These are phyloP conservation scores for Cotoneaster glaucophyllus DNA, from an alignment of 306 rosid species.

Conservation along the genomic window DNA sequence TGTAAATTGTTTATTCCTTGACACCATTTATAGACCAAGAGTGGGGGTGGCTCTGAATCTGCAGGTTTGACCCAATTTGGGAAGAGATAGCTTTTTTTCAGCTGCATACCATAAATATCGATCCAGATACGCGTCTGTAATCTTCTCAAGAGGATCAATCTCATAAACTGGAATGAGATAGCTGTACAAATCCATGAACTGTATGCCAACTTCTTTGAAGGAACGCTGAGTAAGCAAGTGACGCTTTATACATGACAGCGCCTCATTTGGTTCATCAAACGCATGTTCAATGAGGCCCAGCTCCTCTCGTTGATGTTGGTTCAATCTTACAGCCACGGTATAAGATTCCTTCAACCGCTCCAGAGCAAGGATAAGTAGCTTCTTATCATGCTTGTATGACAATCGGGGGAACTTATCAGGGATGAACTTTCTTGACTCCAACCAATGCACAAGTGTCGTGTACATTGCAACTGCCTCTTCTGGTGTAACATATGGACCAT, in stretches of 20 bases:
- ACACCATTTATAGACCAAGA: slow-evolving; percentile 98
- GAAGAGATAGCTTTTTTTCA: slow-evolving; percentile 93
- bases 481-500: slow-evolving; percentile 96
- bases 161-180: slow-evolving; percentile 96
- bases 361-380: slow-evolving; percentile 87
- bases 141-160: slow-evolving; percentile 98
- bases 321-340: slow-evolving; percentile 92
- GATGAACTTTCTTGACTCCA: slow-evolving; percentile 96
- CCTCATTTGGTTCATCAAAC: slow-evolving; percentile 97
- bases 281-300: slow-evolving; percentile 98
- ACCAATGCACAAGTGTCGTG: slow-evolving; percentile 94
- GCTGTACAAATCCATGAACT: slow-evolving; percentile 97
- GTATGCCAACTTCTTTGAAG: slow-evolving; percentile 99
- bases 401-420: slow-evolving; percentile 95
- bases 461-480: slow-evolving; percentile 99
- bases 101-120: slow-evolving; percentile 98
- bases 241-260: slow-evolving; percentile 87
- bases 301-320: slow-evolving; percentile 95
- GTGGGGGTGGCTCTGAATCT: slow-evolving; percentile 99
- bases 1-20: slow-evolving; percentile 97
- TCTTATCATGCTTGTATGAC: slow-evolving; percentile 96
- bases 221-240: slow-evolving; percentile 97
- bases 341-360: slow-evolving; percentile 98
- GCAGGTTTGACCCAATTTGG: slow-evolving; percentile 99
- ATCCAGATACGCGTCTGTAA: slow-evolving; percentile 97